phyloP scores from a whole-genome alignment of 768 basidiomycete species.

The Suillus hirtellus region DNA sequence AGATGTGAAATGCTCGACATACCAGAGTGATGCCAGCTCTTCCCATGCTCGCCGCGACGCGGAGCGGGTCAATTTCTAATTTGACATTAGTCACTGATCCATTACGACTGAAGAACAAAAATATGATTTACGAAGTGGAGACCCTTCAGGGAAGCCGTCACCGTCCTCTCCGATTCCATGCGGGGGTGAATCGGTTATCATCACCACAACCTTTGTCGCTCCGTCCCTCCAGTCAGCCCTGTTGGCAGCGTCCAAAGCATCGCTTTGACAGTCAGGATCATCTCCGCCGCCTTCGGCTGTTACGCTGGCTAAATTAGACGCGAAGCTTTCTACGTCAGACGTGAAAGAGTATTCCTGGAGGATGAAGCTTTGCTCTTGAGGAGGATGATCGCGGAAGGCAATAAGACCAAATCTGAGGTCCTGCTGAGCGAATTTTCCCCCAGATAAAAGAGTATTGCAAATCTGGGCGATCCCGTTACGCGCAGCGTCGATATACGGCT shows the following conservation, averaged over 20 bases:
- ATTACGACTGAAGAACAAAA: not conserved
- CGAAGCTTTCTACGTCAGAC: no score
- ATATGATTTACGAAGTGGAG: not conserved
- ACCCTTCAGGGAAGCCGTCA: not conserved
- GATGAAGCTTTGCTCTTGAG: no score
- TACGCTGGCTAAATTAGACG: no score
- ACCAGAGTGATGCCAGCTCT: not conserved
- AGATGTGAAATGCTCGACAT: not conserved
- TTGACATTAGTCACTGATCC: not conserved
- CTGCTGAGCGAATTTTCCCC: no score
- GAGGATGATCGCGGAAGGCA: no score
- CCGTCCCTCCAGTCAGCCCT: not conserved
- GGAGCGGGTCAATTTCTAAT: not conserved
- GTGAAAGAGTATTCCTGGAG: no score
- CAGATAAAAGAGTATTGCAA: no score
- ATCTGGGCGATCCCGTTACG: no score
- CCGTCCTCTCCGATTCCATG: not conserved
- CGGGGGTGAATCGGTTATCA: not conserved
- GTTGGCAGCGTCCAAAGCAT: not conserved
- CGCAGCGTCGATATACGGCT: no score
- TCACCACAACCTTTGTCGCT: not conserved
- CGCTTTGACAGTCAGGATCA: not conserved
- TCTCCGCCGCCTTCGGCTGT: no score
- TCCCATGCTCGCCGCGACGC: not conserved
- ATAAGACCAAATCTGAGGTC: no score